Conservation (phyloP, 768 basidiomycete genomes). For the Amanita rubescens region DNA sequence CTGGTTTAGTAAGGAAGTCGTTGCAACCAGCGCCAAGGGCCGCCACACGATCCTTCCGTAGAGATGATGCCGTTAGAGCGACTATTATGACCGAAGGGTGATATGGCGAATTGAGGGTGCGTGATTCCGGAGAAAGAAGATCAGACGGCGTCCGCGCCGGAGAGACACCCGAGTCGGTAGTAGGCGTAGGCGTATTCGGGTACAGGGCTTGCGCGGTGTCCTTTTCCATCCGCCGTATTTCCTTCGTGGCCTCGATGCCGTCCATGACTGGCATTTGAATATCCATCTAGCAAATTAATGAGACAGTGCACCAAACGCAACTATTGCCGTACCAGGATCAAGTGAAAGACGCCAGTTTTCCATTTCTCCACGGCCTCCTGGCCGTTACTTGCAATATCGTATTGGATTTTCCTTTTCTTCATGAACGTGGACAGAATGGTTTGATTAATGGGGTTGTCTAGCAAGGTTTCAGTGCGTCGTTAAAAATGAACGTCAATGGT, state of each 20-base stretch:
- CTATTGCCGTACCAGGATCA: constrained; percentile 70
- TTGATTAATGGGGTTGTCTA: constrained; percentile 98
- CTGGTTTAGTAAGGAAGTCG: constrained; percentile 97
- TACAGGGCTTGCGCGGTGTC: constrained; percentile 55
- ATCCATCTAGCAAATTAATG: constrained; percentile 72
- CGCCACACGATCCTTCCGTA: constrained; percentile 91
- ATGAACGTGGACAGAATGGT: constrained; percentile 96
- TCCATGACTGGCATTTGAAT: constrained; percentile 99
- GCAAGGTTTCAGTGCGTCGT: constrained; percentile 8
- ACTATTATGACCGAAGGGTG: constrained; percentile 97
- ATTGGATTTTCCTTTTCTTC: constrained; percentile 93
- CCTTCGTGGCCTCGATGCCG: constrained; percentile 94
- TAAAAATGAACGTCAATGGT: not conserved
- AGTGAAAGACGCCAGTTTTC: constrained; percentile 87
- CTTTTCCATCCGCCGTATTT: constrained; percentile 84
- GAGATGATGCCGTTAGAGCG: constrained; percentile 93
- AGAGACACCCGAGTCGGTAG: constrained; percentile 34
- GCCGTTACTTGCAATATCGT: constrained; percentile 90
- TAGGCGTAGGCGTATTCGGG: constrained; percentile 56
- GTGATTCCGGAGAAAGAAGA: constrained; percentile 36
- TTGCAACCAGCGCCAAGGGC: constrained; percentile 99
- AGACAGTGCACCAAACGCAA: constrained; percentile 5
- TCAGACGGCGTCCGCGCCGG: constrained; percentile 46
- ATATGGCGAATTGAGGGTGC: constrained; percentile 56
- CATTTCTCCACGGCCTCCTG: constrained; percentile 95